These are phyloP conservation scores for Flueggea neowawraea DNA, from an alignment of 441 rosid species.

Conservation along the genomic window DNA sequence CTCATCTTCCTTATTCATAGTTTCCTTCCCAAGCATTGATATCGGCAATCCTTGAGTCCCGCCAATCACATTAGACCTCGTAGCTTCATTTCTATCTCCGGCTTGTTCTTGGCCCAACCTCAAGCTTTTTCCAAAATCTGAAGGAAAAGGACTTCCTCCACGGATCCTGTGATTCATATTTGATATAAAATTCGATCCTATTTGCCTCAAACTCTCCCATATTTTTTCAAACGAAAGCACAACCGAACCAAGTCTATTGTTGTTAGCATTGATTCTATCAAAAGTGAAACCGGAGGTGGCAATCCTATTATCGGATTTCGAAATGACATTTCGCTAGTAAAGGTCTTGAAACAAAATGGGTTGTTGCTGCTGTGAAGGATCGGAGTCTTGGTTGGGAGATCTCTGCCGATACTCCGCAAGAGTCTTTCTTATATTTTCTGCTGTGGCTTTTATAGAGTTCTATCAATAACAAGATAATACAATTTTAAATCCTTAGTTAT, in stretches of 20 bases:
- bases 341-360: constrained; percentile 35
- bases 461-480: no score
- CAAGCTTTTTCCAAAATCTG: no score
- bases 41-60: constrained; percentile 28
- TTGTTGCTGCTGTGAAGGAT: constrained; percentile 6
- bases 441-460: no score
- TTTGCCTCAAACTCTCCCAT: constrained; percentile 35
- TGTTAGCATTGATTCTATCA: no score
- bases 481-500: no score
- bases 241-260: not conserved
- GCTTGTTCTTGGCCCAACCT: constrained; percentile 19
- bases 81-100: constrained; percentile 15
- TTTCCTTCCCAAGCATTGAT: constrained; percentile 31
- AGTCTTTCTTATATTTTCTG: constrained; percentile 33
- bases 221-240: constrained; percentile 12
- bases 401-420: constrained; percentile 42
- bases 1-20: constrained; percentile 14
- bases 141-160: no score
- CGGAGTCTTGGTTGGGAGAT: not conserved
- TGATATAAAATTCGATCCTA: no score
- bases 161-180: no score
- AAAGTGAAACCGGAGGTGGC: not conserved
- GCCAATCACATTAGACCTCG: constrained; percentile 25
- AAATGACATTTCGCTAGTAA: constrained; percentile 20
- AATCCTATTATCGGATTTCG: constrained; percentile 16